Evolutionary conservation across 2,329 filamentous ascomycete genomes (phyloP).

Genomic region (Arachnomyces sp.): DNA sequence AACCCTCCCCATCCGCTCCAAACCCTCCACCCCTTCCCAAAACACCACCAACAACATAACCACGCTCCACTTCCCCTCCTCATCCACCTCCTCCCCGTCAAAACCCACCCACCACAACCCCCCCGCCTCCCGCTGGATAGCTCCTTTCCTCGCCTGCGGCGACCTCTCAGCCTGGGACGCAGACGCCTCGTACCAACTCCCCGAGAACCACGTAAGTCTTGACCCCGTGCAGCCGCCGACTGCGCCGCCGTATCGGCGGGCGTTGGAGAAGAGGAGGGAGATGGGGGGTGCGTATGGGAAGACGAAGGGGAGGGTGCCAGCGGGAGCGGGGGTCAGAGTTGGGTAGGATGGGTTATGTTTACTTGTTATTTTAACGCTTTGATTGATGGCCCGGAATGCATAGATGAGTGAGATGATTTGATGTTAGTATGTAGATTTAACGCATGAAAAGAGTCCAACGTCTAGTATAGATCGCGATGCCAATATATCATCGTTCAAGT

Average conservation of each 20-base stretch:
- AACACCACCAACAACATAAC: background rate
- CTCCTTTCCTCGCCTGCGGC: conserved; percentile 93
- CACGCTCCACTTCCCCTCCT: conserved; percentile 15
- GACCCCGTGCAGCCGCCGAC: conserved; percentile 94
- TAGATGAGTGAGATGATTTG: background rate
- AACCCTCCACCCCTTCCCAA: background rate
- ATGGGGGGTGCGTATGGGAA: conserved; percentile 71
- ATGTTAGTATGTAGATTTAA: no score
- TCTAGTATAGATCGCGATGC: no score
- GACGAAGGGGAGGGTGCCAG: conserved; percentile 41
- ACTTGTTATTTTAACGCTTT: background rate
- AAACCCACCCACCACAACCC: no score
- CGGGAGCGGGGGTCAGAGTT: conserved; percentile 13
- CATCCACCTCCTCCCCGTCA: conserved; percentile 39
- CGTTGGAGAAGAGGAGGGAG: conserved; percentile 71
- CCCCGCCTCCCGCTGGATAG: conserved; percentile 65
- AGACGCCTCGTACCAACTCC: conserved; percentile 85
- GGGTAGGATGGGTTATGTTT: background rate
- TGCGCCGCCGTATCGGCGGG: conserved; percentile 87
- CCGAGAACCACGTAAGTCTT: conserved; percentile 74
- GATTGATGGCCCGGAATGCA: background rate
- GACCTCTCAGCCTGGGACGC: conserved; percentile 92
- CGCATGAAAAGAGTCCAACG: no score
- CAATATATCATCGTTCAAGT: no score
- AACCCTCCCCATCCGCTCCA: conserved; percentile 21